Percentiles rank a stretch among this genome's conserved stretches.
phyloP scores from a whole-genome alignment of 345 rosid genomes.

The Salix koriyanagi region DNA sequence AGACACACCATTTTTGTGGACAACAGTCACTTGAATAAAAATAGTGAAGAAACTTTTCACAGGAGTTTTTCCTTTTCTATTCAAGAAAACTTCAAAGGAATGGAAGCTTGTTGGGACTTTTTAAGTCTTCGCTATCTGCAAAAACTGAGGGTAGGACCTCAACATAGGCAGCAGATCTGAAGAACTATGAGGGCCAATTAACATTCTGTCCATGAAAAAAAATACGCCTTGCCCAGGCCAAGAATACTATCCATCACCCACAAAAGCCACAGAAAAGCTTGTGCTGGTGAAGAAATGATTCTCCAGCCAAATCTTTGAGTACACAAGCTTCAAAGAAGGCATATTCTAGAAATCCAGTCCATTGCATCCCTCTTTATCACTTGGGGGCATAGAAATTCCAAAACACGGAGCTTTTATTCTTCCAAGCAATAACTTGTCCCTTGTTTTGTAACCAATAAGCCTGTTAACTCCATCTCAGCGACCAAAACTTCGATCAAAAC shows the following conservation, averaged over 20 bases:
- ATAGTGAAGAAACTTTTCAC: conserved; percentile 8
- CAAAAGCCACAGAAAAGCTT: conserved; percentile 4
- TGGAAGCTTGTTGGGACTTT: conserved; percentile 19
- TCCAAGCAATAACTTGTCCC: background rate
- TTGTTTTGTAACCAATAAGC: background rate
- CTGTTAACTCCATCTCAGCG: background rate
- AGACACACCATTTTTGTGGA: conserved; percentile 30
- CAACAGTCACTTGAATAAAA: conserved; percentile 16
- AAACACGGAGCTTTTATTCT: background rate
- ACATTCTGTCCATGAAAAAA: conserved; percentile 6
- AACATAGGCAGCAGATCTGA: conserved; percentile 6
- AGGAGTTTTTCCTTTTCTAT: conserved; percentile 8
- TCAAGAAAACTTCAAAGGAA: conserved; percentile 7
- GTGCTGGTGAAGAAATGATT: background rate
- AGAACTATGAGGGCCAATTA: background rate
- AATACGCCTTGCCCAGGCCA: background rate
- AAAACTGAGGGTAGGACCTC: conserved; percentile 7
- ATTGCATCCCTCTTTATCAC: conserved; percentile 3
- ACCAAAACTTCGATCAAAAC: conserved; percentile 4
- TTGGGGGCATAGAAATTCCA: conserved; percentile 5
- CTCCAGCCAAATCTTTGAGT: conserved; percentile 3
- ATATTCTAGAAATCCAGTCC: background rate
- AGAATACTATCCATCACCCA: conserved; percentile 3
- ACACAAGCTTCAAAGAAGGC: background rate
- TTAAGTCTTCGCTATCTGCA: conserved; percentile 2